Percentiles rank a stretch among this genome's conserved stretches.
These are phyloP conservation scores for Acacia confusa DNA, from an alignment of 306 rosid species.

Conservation along the genomic window DNA sequence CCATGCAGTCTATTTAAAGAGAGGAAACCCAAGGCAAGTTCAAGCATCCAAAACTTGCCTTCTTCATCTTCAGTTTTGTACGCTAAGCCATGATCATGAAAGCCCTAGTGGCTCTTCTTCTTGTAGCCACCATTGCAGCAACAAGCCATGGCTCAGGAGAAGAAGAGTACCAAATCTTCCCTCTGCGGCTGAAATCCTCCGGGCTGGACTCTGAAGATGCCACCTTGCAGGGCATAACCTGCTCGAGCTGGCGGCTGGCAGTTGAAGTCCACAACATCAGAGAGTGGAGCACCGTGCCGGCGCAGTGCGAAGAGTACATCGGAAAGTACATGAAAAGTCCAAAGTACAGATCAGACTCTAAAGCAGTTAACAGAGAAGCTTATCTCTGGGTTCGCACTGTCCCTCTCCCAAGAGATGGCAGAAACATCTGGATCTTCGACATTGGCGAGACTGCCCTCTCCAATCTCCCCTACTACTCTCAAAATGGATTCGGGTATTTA, in stretches of 20 bases:
- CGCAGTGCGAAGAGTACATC: slow-evolving; percentile 43
- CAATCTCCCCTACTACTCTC: slow-evolving; percentile 48
- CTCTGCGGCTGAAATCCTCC: slow-evolving; percentile 32
- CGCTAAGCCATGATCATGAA: background rate
- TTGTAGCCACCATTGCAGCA: background rate
- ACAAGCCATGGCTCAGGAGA: background rate
- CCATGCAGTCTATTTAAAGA: background rate
- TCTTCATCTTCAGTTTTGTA: background rate
- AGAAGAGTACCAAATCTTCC: background rate
- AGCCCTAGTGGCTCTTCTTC: background rate
- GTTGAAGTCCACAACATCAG: slow-evolving; percentile 54
- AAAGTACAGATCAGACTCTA: slow-evolving; percentile 47
- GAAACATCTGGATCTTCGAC: slow-evolving; percentile 46
- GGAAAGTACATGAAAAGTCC: slow-evolving; percentile 48
- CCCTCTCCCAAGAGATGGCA: slow-evolving; percentile 21
- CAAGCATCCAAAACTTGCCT: background rate
- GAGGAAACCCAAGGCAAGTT: background rate
- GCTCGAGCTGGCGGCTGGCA: slow-evolving; percentile 63
- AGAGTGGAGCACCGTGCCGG: slow-evolving; percentile 40
- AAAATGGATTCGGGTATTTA: background rate
- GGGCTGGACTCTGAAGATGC: background rate
- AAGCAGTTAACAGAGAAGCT: slow-evolving; percentile 36
- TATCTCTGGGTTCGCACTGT: slow-evolving; percentile 20
- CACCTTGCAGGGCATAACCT: slow-evolving; percentile 21
- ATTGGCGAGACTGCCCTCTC: slow-evolving; percentile 59